Percentiles rank a stretch among this genome's conserved stretches.
phyloP scores from a whole-genome alignment of 2,329 filamentous ascomycete genomes.

The Neoascochyta sp. region DNA sequence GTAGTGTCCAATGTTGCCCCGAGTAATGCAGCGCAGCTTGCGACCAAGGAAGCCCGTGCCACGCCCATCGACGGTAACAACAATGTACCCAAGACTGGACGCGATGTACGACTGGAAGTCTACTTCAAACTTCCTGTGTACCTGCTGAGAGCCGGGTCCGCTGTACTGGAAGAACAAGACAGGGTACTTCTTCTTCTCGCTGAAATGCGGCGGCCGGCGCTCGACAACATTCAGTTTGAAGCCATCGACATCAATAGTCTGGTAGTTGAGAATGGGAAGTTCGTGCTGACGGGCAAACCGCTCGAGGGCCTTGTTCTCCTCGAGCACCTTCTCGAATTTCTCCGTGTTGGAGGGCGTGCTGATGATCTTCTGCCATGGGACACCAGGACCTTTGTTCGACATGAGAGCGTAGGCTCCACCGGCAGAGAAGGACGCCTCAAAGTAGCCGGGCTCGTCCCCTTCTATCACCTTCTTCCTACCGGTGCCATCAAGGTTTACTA shows the following conservation, averaged over 20 bases:
- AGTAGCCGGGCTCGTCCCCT: constrained; percentile 69
- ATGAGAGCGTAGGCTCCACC: constrained; percentile 80
- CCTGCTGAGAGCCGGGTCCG: constrained; percentile 87
- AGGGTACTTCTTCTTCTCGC: constrained; percentile 78
- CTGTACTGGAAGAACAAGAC: constrained; percentile 95
- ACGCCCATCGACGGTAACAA: constrained; percentile 89
- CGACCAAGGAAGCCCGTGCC: constrained; percentile 90
- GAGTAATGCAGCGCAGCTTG: constrained; percentile 73
- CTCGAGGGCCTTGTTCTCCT: constrained; percentile 70
- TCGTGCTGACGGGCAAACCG: constrained; percentile 70
- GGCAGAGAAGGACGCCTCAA: constrained; percentile 77
- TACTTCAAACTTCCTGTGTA: constrained; percentile 73
- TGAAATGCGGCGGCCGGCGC: constrained; percentile 84
- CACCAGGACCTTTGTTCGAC: constrained; percentile 74
- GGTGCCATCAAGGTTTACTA: constrained; percentile 77
- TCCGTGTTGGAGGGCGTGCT: constrained; percentile 69
- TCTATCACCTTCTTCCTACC: constrained; percentile 71
- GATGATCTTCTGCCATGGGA: constrained; percentile 88
- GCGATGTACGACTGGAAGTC: constrained; percentile 91
- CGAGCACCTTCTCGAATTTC: constrained; percentile 66
- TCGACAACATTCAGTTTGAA: constrained; percentile 73
- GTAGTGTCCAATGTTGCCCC: constrained; percentile 77
- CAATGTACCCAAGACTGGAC: constrained; percentile 81
- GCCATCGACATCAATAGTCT: constrained; percentile 78
- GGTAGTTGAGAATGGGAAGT: constrained; percentile 77